Evolutionary conservation across 148 eudicot species (phyloP).

Genomic region (Fagopyrum esculentum): DNA sequence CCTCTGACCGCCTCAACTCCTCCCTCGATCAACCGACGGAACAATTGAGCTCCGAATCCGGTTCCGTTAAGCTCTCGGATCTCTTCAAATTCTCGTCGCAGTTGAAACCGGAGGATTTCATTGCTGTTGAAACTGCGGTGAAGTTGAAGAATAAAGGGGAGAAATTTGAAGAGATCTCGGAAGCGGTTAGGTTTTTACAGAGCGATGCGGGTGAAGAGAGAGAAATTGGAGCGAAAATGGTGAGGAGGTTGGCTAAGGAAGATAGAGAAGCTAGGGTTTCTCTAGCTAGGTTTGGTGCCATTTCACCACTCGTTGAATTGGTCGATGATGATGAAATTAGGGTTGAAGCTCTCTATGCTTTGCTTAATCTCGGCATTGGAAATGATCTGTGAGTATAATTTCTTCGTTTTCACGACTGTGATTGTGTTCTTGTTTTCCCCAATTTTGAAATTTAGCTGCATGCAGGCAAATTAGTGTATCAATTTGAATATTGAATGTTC

Average conservation of each 20-base stretch:
- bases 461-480: not conserved
- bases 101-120: not conserved
- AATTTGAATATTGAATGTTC: not conserved
- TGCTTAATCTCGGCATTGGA: slow-evolving; percentile 79
- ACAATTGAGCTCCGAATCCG: not conserved
- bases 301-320: slow-evolving; percentile 66
- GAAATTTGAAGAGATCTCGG: slow-evolving; percentile 49
- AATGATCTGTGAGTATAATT: slow-evolving; percentile 52
- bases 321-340: slow-evolving; percentile 30
- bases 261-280: slow-evolving; percentile 49
- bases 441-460: not conserved
- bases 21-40: not conserved
- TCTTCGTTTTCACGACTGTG: not conserved
- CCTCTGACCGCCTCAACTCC: not conserved
- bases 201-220: slow-evolving; percentile 30
- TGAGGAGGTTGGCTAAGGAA: slow-evolving; percentile 63
- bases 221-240: slow-evolving; percentile 39
- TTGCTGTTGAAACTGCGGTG: slow-evolving; percentile 14
- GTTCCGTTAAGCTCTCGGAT: slow-evolving; percentile 31
- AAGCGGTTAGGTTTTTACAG: slow-evolving; percentile 43
- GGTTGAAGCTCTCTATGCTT: slow-evolving; percentile 71
- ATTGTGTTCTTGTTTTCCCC: not conserved
- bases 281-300: slow-evolving; percentile 72
- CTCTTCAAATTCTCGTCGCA: slow-evolving; percentile 37
- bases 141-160: slow-evolving; percentile 18